phyloP scores from a whole-genome alignment of 441 rosid genomes.

The Eruca vesicaria region DNA sequence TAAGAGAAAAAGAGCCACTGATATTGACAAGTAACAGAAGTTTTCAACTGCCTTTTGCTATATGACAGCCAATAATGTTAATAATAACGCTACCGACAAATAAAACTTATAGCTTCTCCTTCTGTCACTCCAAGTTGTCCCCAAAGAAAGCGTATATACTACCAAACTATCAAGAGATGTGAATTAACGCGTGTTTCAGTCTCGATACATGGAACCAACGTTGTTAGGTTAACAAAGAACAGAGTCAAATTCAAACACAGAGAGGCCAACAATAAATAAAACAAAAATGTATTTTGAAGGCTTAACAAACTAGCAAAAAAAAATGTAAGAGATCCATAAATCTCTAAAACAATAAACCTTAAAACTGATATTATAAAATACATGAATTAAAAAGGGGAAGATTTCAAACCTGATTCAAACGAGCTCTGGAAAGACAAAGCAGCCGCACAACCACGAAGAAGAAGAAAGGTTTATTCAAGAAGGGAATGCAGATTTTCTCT shows the following conservation, averaged over 20 bases:
- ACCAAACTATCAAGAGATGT: background rate
- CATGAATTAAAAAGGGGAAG: background rate
- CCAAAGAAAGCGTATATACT: background rate
- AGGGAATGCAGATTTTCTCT: slow-evolving; percentile 17
- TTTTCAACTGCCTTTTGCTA: slow-evolving; percentile 20
- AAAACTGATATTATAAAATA: background rate
- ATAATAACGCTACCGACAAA: slow-evolving; percentile 24
- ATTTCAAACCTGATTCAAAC: slow-evolving; percentile 9
- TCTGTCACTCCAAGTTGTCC: background rate
- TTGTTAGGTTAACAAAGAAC: background rate
- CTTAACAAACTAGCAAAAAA: background rate
- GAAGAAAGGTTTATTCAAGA: background rate
- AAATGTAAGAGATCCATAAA: background rate
- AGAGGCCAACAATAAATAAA: background rate
- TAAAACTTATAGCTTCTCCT: background rate
- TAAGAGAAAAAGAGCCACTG: slow-evolving; percentile 14
- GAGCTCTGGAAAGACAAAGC: background rate
- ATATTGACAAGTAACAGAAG: slow-evolving; percentile 33
- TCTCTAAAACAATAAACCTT: background rate
- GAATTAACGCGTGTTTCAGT: background rate
- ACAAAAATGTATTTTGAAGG: background rate
- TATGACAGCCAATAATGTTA: background rate
- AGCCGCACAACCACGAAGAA: background rate
- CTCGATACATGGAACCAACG: slow-evolving; percentile 11
- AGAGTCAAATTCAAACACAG: no score